These are phyloP conservation scores for Penicillium bovifimosum DNA, from an alignment of 495 filamentous ascomycete species.

Conservation along the genomic window DNA sequence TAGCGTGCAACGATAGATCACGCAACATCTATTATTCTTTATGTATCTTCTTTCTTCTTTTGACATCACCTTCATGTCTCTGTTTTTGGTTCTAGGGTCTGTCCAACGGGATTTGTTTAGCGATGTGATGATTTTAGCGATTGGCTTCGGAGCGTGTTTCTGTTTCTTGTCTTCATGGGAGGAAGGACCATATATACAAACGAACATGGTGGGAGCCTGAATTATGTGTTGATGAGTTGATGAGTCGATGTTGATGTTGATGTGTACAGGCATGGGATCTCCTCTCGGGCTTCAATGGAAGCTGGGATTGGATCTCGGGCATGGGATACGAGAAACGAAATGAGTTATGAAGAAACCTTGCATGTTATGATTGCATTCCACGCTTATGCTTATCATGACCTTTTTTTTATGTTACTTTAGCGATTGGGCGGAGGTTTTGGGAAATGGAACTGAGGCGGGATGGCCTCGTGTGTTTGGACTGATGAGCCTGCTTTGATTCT, in stretches of 20 bases:
- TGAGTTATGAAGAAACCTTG: constrained; percentile 7
- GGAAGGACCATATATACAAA: not conserved
- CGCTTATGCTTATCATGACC: not conserved
- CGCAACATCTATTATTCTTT: not conserved
- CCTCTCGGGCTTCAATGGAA: not conserved
- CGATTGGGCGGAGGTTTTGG: not conserved
- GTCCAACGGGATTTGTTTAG: not conserved
- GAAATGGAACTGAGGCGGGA: not conserved
- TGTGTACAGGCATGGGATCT: constrained; percentile 3
- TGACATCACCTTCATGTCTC: not conserved
- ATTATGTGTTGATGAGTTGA: not conserved
- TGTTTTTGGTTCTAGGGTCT: not conserved
- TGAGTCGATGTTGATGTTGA: not conserved
- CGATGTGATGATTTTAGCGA: constrained; percentile 9
- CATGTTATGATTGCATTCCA: constrained; percentile 4
- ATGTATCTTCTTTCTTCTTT: not conserved
- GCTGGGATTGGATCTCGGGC: not conserved
- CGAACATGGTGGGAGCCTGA: not conserved
- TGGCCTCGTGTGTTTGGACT: not conserved
- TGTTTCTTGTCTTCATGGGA: constrained; percentile 2
- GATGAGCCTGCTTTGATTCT: not conserved
- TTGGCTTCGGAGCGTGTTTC: constrained; percentile 5
- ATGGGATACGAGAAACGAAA: constrained; percentile 7
- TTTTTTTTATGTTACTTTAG: constrained; percentile 1
- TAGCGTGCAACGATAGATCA: constrained; percentile 11